Percentiles rank a stretch among this genome's conserved stretches.
phyloP scores from a whole-genome alignment of 352 stramenopile species.

The Phytophthora litchii region DNA sequence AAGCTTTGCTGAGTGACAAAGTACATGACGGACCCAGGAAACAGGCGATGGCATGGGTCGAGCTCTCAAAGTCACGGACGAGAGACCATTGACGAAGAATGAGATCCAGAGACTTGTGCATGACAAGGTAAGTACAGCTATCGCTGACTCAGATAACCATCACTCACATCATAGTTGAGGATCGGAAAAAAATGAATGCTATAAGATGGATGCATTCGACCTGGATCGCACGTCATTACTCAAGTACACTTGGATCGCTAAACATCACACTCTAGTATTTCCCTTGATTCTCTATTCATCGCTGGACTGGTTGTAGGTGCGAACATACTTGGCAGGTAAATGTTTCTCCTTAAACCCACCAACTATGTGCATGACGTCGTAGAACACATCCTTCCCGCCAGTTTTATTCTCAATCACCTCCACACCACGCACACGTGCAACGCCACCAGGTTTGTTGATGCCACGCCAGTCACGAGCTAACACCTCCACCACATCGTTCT shows the following conservation, averaged over 20 bases:
- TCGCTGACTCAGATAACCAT: too few species aligned
- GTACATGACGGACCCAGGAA: slow-evolving; percentile 4
- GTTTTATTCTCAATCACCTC: slow-evolving; percentile 28
- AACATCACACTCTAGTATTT: slow-evolving; percentile 14
- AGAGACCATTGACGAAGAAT: neutral
- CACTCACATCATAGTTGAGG: too few species aligned
- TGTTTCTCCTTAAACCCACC: slow-evolving; percentile 60
- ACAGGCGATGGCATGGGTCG: neutral
- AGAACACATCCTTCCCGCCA: slow-evolving; percentile 39
- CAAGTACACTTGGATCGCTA: neutral
- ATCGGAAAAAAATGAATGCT: too few species aligned
- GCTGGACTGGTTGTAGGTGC: slow-evolving; percentile 32
- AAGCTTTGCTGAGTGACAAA: slow-evolving; percentile 4
- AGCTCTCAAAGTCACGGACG: neutral
- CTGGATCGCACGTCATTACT: too few species aligned
- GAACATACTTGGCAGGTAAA: slow-evolving; percentile 62
- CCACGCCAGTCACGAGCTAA: slow-evolving; percentile 57
- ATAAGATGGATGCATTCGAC: neutral
- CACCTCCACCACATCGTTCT: slow-evolving; percentile 64
- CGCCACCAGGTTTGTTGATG: slow-evolving; percentile 75
- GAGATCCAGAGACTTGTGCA: neutral
- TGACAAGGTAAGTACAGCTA: neutral
- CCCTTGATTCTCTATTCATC: slow-evolving; percentile 22
- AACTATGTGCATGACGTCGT: slow-evolving; percentile 76
- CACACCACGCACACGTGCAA: slow-evolving; percentile 61